A percentile compares a stretch with the other conserved stretches of the same genome.
phyloP scores from a whole-genome alignment of 805 yeast genomes.

The Candida berthetii region DNA sequence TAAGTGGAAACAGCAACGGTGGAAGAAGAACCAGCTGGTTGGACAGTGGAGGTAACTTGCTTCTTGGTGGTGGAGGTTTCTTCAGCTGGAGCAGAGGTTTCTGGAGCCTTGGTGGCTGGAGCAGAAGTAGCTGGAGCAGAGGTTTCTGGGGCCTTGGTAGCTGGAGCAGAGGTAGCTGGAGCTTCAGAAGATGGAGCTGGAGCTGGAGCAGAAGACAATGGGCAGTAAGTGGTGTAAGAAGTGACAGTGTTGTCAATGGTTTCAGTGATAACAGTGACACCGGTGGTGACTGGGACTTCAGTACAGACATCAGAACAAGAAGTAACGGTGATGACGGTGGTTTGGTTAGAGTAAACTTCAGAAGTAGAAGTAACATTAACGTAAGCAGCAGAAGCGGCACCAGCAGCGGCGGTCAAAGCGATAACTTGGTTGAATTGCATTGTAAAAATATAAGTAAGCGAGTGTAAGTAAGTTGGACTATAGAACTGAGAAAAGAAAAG shows the following conservation, averaged over 20 bases:
- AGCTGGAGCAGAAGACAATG: conserved; percentile 1
- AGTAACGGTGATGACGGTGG: conserved; percentile 27
- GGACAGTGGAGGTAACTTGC: conserved; percentile 10
- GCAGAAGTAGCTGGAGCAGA: background rate
- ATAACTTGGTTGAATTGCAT: conserved; percentile 29
- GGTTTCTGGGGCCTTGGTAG: conserved; percentile 1
- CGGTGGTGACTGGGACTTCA: conserved; percentile 20
- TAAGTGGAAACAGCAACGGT: conserved; percentile 22
- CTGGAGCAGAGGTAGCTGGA: conserved; percentile 8
- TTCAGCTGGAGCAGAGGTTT: background rate
- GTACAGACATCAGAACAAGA: conserved; percentile 16
- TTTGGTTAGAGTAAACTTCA: conserved; percentile 14
- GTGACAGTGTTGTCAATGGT: background rate
- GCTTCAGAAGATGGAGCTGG: conserved; percentile 9
- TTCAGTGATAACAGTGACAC: conserved; percentile 18
- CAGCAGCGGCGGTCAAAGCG: conserved; percentile 20
- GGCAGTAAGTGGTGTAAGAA: background rate
- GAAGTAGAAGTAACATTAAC: conserved; percentile 17
- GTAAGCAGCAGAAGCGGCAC: conserved; percentile 21
- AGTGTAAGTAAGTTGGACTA: conserved; percentile 19
- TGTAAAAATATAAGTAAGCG: conserved; percentile 17
- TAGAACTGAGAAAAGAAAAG: conserved; percentile 5
- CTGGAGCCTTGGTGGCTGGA: background rate
- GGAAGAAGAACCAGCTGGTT: conserved; percentile 10
- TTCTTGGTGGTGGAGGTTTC: conserved; percentile 7